A percentile compares a stretch with the other conserved stretches of the same genome.
phyloP scores from a whole-genome alignment of 345 rosid species.

The Camelina hispida region DNA sequence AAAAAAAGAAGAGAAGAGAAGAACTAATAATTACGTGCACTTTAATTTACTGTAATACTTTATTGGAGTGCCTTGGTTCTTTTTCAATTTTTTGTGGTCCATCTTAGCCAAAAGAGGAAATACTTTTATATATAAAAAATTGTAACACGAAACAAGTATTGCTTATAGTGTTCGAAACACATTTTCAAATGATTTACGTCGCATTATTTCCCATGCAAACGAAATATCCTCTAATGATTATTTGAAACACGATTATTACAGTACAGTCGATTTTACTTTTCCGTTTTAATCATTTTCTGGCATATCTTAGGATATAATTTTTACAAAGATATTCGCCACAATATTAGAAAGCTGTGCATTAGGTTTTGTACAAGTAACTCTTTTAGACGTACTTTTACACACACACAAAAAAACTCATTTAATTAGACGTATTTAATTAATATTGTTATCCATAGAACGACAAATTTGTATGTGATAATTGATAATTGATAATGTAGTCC shows the following conservation, averaged over 20 bases:
- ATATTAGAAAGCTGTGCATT: neutral
- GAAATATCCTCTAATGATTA: constrained; percentile 34
- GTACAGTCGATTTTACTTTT: constrained; percentile 37
- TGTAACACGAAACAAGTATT: constrained; percentile 6
- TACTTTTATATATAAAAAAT: constrained; percentile 28
- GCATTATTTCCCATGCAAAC: constrained; percentile 45
- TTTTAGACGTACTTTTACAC: neutral
- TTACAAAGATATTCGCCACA: constrained; percentile 6
- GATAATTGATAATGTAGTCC: neutral
- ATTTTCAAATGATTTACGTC: constrained; percentile 39
- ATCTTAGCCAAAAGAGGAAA: constrained; percentile 46
- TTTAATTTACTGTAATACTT: constrained; percentile 47
- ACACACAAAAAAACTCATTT: too few relatives aligned
- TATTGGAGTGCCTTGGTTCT: constrained; percentile 39
- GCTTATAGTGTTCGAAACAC: constrained; percentile 27
- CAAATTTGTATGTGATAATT: too few relatives aligned
- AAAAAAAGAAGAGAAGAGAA: neutral
- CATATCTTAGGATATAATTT: constrained; percentile 14
- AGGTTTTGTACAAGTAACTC: constrained; percentile 13
- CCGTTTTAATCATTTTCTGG: constrained; percentile 7
- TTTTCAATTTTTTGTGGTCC: constrained; percentile 36
- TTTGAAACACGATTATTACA: constrained; percentile 43
- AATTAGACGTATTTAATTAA: neutral
- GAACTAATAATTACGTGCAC: constrained; percentile 36
- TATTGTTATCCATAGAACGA: neutral